Base-by-base conservation (phyloP, 2,329 filamentous ascomycete genomes). In the Sordariomycetes sp. region DNA sequence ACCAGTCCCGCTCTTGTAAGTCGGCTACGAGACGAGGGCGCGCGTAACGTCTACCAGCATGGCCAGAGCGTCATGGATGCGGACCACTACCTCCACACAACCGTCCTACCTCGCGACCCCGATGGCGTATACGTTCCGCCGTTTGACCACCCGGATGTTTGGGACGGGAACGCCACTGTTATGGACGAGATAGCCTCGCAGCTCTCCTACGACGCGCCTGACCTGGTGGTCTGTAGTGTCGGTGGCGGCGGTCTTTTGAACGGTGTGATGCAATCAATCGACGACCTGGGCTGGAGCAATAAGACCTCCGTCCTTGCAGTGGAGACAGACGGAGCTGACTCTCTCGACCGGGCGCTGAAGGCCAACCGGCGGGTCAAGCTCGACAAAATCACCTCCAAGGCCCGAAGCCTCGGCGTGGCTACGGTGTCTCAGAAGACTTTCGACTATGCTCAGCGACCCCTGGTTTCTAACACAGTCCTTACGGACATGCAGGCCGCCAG, bases 231-330 rank as follows among this genome's bases (percentile, higher is more conserved):
- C 52, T 92, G 87, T 69, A 86, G 78, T 59, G 87, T 91, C 35
- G 89, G 89, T 4, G 89, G 89, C 8, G 90, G 90, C 15, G 89
- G 90, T 0, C 71, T 95, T 25, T 77, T 95, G 57, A 87, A 85
- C 64, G 90, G 90, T 3, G 72, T 95, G 57, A 81, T 88, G 69
- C 75, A 85, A 65, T 87, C 86, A 10, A 73, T 91, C 24, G 61
- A 65, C 54, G 61, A 62, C 42, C n/a, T 62, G 53, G 53, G 58
- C 5, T 53, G 64, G 61, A 64, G 69, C 72, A 52, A 57, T 20
- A 66, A 68, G 58, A 74, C 75, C 56, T 72, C 75, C 20, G 78
- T 95, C 8, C 68, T 95, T 10, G 88, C 86, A 2, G 76, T 90
- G 52, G 90, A 95, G 72, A 95, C 90, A 0, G 65, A 71, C 0